Evolutionary conservation across 108 stramenopile genomes (phyloP).

Genomic region (Skeletonema marinoi): DNA sequence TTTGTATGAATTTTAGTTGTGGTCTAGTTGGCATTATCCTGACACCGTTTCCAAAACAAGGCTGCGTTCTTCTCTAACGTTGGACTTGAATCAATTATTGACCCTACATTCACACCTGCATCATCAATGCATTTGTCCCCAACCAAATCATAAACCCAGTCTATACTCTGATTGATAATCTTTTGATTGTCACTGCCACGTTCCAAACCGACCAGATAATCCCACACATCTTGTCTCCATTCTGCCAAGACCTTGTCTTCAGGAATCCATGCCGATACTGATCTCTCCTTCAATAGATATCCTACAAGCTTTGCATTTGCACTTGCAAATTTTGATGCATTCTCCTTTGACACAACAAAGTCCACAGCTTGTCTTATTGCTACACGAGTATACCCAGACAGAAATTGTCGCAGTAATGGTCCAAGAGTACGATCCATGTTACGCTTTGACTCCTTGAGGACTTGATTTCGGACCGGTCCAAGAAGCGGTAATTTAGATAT

Average conservation of each 20-base stretch:
- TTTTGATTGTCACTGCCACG: constrained; percentile 33
- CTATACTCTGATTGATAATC: constrained; percentile 36
- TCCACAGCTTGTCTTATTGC: constrained; percentile 61
- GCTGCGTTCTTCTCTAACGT: constrained; percentile 41
- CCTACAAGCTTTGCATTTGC: constrained; percentile 60
- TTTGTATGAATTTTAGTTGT: not conserved
- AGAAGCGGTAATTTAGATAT: constrained; percentile 59
- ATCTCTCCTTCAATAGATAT: constrained; percentile 53
- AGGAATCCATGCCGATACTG: constrained; percentile 47
- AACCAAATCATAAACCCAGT: constrained; percentile 47
- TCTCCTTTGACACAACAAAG: constrained; percentile 61
- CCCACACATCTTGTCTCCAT: constrained; percentile 51
- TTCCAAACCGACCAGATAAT: constrained; percentile 39
- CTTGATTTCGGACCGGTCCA: constrained; percentile 73
- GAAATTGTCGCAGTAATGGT: constrained; percentile 56
- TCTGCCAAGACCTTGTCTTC: constrained; percentile 30
- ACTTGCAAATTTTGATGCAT: constrained; percentile 54
- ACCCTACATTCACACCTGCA: constrained; percentile 37
- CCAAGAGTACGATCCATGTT: constrained; percentile 65
- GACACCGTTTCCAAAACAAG: constrained; percentile 39
- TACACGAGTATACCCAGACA: constrained; percentile 61
- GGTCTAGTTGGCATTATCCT: constrained; percentile 13
- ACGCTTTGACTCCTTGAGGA: constrained; percentile 59
- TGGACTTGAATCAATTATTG: constrained; percentile 42
- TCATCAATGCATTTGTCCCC: constrained; percentile 50